Base-by-base conservation (phyloP, 1,139 yeast species). In the Hemisphaericaspora lyxosophila region DNA sequence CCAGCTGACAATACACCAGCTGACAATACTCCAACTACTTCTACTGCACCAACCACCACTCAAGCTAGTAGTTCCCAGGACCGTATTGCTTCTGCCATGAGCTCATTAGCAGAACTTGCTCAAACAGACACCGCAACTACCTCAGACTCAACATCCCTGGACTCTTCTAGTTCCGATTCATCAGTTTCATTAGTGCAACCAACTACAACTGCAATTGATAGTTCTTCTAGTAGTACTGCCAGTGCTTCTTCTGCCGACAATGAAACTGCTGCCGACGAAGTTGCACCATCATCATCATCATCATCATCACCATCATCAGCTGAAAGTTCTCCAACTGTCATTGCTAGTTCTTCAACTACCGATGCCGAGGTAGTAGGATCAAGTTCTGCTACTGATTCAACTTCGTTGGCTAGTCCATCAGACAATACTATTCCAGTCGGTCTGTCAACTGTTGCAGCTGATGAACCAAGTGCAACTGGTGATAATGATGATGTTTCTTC, bases 401-500 rank as follows among this genome's bases (percentile, higher is more conserved):
- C 31, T 11, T 23, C 18, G 5, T 12, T 26, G 2, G 11, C 25
- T 30, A 32, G 13, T 11, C 15, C 11, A 18, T 9, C 42, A 6
- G 34, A 16, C 9, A 27, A 26, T 12, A 31, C 33, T 29, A 17
- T 17, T 18, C 18, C 35, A 26, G 27, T 36, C n/a, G 20, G 39
- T 16, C 26, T 29, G 8, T 11, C 38, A 17, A 16, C 34, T 27
- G 28, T 23, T 8, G 7, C 23, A 8, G 3, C 23, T 11, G 23
- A 20, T 4, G 23, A 3, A 4, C 20, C 29, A 8, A 13, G 7
- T 26, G 7, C 15, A 12, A 13, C 31, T 13, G n/a, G n/a, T n/a
- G 34, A 37, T 17, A 11, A 35, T 11, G 7, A 33, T 17, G 24
- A 27, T 7, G n/a, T 33, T 19, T 17, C 32, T 15, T 11, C 41